Conservation (phyloP, 2,329 filamentous ascomycete species). For the Talaromyces albobiverticillius region DNA sequence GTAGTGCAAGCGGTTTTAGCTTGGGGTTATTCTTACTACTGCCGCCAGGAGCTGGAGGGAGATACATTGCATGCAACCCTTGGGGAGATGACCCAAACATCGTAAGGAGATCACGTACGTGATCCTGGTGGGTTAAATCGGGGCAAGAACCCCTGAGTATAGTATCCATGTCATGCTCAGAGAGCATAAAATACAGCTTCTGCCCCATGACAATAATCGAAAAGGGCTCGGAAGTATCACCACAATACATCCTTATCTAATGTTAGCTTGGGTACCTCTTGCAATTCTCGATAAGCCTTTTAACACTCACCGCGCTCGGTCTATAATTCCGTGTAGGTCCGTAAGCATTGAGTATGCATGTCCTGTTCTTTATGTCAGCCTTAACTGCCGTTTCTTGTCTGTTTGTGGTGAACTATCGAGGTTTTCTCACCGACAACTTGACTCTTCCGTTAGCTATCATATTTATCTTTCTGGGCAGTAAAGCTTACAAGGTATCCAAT, state of each 20-base stretch:
- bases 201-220: background rate
- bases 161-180: background rate
- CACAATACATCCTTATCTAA: background rate
- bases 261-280: background rate
- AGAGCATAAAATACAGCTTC: background rate
- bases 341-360: background rate
- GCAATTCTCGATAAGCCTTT: background rate
- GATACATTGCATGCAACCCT: background rate
- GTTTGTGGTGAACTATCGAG: no score
- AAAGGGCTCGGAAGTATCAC: background rate
- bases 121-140: background rate
- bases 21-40: background rate
- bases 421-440: background rate
- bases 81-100: background rate
- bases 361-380: no score
- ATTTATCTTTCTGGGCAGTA: background rate
- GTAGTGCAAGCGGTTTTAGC: background rate
- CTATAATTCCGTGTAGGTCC: background rate
- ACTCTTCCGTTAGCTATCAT: background rate
- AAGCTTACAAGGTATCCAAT: conserved; percentile 4
- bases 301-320: background rate
- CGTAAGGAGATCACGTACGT: background rate
- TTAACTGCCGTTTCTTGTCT: no score
- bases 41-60: background rate
- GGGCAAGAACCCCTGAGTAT: background rate